Conservation (phyloP, 1,284 basidiomycete genomes). For the Marasmius fiardii region DNA sequence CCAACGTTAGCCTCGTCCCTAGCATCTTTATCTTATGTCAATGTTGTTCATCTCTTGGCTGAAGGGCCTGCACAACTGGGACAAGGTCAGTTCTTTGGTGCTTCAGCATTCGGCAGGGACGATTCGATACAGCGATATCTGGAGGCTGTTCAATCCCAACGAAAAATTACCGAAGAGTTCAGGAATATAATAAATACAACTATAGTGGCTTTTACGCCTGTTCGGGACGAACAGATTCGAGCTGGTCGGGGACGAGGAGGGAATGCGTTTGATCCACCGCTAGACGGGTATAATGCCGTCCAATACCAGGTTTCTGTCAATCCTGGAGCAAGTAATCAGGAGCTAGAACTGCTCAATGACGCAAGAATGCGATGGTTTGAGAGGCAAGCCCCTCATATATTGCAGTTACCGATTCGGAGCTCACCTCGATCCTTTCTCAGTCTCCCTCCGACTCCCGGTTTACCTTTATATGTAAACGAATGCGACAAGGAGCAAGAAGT, state of each 20-base stretch:
- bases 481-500: conserved; percentile 12
- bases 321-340: neutral
- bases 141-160: conserved; percentile 2
- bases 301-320: conserved; percentile 6
- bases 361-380: neutral
- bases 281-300: conserved; percentile 15
- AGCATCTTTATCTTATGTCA: conserved; percentile 29
- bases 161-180: conserved; percentile 1
- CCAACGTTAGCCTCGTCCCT: conserved; percentile 26
- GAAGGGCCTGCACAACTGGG: conserved; percentile 23
- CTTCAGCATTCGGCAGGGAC: conserved; percentile 22
- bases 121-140: conserved; percentile 18
- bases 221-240: conserved; percentile 11
- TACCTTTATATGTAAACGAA: conserved; percentile 22
- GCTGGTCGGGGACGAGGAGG: conserved; percentile 12
- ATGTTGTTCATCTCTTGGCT: conserved; percentile 28
- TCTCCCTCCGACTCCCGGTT: conserved; percentile 5
- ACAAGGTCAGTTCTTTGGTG: conserved; percentile 31
- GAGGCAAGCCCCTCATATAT: neutral
- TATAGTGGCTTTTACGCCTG: conserved; percentile 12
- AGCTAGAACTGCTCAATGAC: neutral
- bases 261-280: conserved; percentile 12
- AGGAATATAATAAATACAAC: neutral
- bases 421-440: conserved; percentile 3
- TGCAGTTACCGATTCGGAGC: neutral